phyloP scores from a whole-genome alignment of 2,329 filamentous ascomycete genomes.

The Aspergillus sp. region DNA sequence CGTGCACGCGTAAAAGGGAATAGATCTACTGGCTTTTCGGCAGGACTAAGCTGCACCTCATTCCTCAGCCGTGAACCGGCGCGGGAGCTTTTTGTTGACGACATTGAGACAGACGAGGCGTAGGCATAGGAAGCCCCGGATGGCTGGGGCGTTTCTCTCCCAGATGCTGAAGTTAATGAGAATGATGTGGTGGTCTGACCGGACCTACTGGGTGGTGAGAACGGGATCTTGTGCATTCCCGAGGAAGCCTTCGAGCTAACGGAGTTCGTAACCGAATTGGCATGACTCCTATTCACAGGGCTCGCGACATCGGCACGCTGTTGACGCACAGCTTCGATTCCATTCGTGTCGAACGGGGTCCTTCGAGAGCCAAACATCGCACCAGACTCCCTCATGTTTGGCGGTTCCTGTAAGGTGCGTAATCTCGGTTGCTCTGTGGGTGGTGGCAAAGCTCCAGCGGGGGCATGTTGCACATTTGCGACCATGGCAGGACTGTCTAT shows the following conservation, averaged over 20 bases:
- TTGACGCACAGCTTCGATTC: conserved; percentile 60
- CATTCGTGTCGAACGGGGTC: conserved; percentile 70
- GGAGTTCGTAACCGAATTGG: conserved; percentile 64
- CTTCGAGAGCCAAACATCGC: conserved; percentile 71
- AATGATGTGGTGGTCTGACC: conserved; percentile 49
- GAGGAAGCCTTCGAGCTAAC: conserved; percentile 59
- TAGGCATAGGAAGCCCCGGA: conserved; percentile 47
- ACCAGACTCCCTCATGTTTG: conserved; percentile 72
- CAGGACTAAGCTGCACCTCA: conserved; percentile 76
- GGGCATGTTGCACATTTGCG: conserved; percentile 82
- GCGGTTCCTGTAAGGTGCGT: conserved; percentile 38
- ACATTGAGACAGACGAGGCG: conserved; percentile 49
- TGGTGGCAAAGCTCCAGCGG: conserved; percentile 74
- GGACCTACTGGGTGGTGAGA: conserved; percentile 46
- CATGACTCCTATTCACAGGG: conserved; percentile 65
- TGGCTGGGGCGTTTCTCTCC: conserved; percentile 37
- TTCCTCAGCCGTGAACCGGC: conserved; percentile 72
- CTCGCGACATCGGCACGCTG: conserved; percentile 68
- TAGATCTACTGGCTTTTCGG: conserved; percentile 73
- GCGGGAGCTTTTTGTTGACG: conserved; percentile 45
- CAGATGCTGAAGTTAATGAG: conserved; percentile 42
- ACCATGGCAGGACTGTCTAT: conserved; percentile 83
- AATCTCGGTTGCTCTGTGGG: conserved; percentile 67
- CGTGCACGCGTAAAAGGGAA: conserved; percentile 84
- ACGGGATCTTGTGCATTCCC: conserved; percentile 42